phyloP scores from a whole-genome alignment of 2,329 filamentous ascomycete species.

The Beauveria bassiana region DNA sequence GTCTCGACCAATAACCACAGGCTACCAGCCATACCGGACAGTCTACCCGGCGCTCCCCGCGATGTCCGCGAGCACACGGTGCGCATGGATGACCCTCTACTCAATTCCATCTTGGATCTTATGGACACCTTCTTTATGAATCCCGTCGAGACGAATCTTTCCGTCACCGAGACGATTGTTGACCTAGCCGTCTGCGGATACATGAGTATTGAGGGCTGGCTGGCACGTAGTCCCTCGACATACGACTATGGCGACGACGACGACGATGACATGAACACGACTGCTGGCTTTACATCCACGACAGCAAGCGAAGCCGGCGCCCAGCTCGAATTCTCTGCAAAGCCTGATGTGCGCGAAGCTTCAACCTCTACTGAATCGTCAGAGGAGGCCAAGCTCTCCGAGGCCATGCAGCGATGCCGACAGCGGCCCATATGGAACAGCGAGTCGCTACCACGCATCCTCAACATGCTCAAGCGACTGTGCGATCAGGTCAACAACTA shows the following conservation, averaged over 20 bases:
- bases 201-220: slow-evolving; percentile 83
- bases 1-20: slow-evolving; percentile 49
- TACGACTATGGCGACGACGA: slow-evolving; percentile 49
- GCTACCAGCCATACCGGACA: slow-evolving; percentile 46
- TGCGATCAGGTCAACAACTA: slow-evolving; percentile 42
- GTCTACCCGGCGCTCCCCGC: slow-evolving; percentile 51
- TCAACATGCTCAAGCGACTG: slow-evolving; percentile 51
- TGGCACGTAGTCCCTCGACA: slow-evolving; percentile 63
- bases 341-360: not conserved
- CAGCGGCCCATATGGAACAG: slow-evolving; percentile 45
- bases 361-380: not conserved
- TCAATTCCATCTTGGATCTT: slow-evolving; percentile 60
- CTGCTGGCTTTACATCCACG: slow-evolving; percentile 4
- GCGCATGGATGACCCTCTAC: slow-evolving; percentile 52
- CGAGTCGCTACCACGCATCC: slow-evolving; percentile 43
- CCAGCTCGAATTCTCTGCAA: not conserved
- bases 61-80: slow-evolving; percentile 56
- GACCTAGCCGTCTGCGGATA: slow-evolving; percentile 79
- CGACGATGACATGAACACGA: slow-evolving; percentile 24
- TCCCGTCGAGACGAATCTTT: slow-evolving; percentile 82
- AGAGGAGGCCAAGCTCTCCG: slow-evolving; percentile 30
- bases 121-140: slow-evolving; percentile 82
- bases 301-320: not conserved
- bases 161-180: slow-evolving; percentile 74
- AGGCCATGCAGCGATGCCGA: slow-evolving; percentile 43